Conservation (phyloP, 768 basidiomycete species). For the Tulasnella sp. region DNA sequence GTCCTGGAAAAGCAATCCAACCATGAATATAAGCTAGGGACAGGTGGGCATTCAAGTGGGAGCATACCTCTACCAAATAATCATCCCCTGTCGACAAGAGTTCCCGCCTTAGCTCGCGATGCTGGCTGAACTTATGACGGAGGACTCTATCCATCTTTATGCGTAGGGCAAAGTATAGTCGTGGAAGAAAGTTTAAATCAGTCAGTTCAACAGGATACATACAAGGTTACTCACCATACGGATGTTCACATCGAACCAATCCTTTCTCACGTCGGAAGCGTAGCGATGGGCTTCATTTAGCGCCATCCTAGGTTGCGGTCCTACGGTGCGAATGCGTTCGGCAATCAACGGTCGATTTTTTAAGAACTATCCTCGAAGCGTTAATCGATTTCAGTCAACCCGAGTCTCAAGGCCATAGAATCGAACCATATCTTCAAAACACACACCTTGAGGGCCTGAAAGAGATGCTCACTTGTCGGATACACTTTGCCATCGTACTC, state of each 20-base stretch:
- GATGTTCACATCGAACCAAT: conserved; percentile 19
- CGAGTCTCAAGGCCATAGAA: neutral
- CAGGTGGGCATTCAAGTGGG: no score
- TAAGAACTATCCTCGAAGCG: conserved; percentile 19
- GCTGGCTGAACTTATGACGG: conserved; percentile 20
- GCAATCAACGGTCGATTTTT: conserved; percentile 13
- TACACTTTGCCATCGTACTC: neutral
- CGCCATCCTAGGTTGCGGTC: conserved; percentile 1
- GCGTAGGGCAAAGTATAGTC: no score
- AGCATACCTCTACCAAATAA: conserved; percentile 19
- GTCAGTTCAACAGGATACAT: neutral
- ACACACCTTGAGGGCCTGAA: conserved; percentile 16
- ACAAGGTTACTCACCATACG: neutral
- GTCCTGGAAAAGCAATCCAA: conserved; percentile 1
- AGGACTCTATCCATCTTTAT: conserved; percentile 19
- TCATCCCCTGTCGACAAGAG: conserved; percentile 17
- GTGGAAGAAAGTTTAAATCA: no score
- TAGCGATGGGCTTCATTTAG: conserved; percentile 13
- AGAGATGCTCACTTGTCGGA: conserved; percentile 9
- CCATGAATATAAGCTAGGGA: neutral
- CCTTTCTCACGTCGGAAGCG: neutral
- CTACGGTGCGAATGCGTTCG: conserved; percentile 18
- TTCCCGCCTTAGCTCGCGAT: conserved; percentile 8
- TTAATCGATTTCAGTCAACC: no score
- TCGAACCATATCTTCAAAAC: no score